Base-by-base conservation (phyloP, 2,329 filamentous ascomycete species). In the Nothomitra cinnamomea region DNA sequence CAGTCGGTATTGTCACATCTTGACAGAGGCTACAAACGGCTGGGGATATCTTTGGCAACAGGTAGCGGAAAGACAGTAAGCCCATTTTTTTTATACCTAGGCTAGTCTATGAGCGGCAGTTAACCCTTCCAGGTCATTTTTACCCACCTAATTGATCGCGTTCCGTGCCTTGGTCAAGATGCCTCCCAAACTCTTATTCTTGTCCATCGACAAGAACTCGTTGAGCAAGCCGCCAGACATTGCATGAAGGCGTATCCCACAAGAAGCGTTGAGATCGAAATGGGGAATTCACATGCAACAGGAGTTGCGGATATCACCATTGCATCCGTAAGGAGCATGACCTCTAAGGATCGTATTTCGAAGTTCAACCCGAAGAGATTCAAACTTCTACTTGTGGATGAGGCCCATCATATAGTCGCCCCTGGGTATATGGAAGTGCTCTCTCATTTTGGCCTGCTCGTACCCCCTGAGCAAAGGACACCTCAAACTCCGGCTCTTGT, bases 381-480 rank as follows among this genome's bases (percentile, higher is more conserved):
- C 72, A 98, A 98, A 67, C 78, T 98, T 0, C 71, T 98, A 0
- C 75, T 98, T 2, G 90, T 98, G 2, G 92, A 98, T 59, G 92
- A 98, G 68, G 92, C 90, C 3, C 92, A 98, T 65, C 92, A 98
- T 66, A 94, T 96, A 53, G 89, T 95, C 45, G 85, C 92, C 0
- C 75, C 79, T 1, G 80, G 81, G 6, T 96, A 96, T 62, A 73
- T 94, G 57, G 75, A 77, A 42, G 76, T 81, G 0, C 71, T 98
- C 49, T 71, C 76, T n/a, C 80, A 96, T 65, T 94, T 98, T 64
- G 79, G 82, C 0, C 74, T 94, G 58, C 38, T 70, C 73, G 12
- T 67, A 78, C 53, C 61, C 69, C 51, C 72, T 69, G 58, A 66
- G 60, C 54, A 67, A 64, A 12, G 13, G 32, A 17, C 45, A 19